These are phyloP conservation scores for Eustoma russellianum DNA, from an alignment of 257 asterid genomes.

Conservation along the genomic window DNA sequence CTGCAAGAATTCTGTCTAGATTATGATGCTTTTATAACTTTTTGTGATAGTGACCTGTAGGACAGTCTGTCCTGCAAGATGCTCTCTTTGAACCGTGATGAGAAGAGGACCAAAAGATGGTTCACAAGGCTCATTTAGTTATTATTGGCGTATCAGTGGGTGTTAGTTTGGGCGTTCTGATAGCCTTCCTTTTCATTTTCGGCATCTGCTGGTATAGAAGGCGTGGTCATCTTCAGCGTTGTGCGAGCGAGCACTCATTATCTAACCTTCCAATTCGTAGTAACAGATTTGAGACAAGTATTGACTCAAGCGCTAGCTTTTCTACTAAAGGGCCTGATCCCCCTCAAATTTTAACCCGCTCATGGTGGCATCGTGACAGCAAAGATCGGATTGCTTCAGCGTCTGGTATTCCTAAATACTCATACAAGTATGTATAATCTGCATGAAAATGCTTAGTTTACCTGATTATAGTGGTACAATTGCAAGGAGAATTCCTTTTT, in stretches of 20 bases:
- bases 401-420: slow-evolving; percentile 74
- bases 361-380: slow-evolving; percentile 61
- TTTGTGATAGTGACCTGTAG: slow-evolving; percentile 9
- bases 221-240: slow-evolving; percentile 29
- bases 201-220: slow-evolving; percentile 65
- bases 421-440: slow-evolving; percentile 61
- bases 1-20: too few species aligned
- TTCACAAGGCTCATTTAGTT: slow-evolving; percentile 53
- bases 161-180: slow-evolving; percentile 58
- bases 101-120: slow-evolving; percentile 52
- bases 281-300: slow-evolving; percentile 60
- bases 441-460: slow-evolving; percentile 2
- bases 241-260: slow-evolving; percentile 39
- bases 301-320: slow-evolving; percentile 58
- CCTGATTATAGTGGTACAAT: neutral
- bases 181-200: slow-evolving; percentile 53
- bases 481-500: neutral
- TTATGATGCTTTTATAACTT: neutral
- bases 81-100: slow-evolving; percentile 29
- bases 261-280: slow-evolving; percentile 74
- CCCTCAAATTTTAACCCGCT: slow-evolving; percentile 34
- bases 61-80: slow-evolving; percentile 36
- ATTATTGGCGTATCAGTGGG: slow-evolving; percentile 79
- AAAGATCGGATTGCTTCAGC: slow-evolving; percentile 54
- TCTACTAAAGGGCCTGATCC: slow-evolving; percentile 30